These are phyloP conservation scores for Coemansia sp. DNA, from an alignment of 192 early-diverging fungal genomes.

Conservation along the genomic window DNA sequence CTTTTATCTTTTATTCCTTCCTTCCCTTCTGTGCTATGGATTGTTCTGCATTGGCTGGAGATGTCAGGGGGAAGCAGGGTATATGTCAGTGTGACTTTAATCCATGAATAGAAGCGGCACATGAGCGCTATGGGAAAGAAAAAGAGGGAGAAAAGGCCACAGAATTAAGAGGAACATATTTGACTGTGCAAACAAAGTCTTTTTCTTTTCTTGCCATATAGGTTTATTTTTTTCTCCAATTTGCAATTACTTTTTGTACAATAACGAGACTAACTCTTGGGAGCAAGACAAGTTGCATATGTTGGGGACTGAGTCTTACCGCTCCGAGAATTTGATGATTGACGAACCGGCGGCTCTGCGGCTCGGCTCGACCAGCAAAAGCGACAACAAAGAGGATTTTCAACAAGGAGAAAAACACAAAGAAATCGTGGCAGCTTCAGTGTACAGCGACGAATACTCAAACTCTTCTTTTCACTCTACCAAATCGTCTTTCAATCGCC, in stretches of 20 bases:
- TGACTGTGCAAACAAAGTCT: background rate
- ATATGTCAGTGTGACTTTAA: background rate
- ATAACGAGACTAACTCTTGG: background rate
- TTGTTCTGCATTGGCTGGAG: background rate
- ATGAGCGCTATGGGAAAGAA: constrained; percentile 4
- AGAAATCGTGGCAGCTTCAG: background rate
- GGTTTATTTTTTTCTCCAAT: background rate
- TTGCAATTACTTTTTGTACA: background rate
- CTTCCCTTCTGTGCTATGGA: background rate
- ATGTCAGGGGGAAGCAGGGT: background rate
- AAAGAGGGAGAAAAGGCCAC: background rate
- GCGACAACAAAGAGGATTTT: background rate
- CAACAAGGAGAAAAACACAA: constrained; percentile 4
- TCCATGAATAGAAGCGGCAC: background rate
- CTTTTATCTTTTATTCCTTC: background rate
- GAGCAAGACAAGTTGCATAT: background rate
- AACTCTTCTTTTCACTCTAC: constrained; percentile 22
- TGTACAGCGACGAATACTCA: too few relatives aligned
- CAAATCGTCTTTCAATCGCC: constrained; percentile 10
- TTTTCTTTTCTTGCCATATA: background rate
- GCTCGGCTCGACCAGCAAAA: background rate
- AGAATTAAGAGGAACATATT: too few relatives aligned
- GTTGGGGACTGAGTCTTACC: background rate
- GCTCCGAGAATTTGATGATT: background rate
- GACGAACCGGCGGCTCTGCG: background rate